phyloP scores from a whole-genome alignment of 441 rosid species.

The Adansonia madagascariensis region DNA sequence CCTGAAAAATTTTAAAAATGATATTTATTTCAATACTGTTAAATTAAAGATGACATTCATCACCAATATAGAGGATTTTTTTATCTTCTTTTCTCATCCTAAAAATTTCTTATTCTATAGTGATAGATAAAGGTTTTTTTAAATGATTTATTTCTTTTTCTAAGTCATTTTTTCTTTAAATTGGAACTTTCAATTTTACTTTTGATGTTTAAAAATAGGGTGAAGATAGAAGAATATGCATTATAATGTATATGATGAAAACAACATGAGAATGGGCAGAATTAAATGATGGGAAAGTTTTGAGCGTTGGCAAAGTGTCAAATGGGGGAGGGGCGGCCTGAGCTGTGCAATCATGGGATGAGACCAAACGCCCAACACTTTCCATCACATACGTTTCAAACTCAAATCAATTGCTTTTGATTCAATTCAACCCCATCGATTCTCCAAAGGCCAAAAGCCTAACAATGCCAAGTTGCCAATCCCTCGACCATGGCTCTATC shows the following conservation, averaged over 20 bases:
- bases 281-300: constrained; percentile 7
- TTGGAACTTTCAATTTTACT: background rate
- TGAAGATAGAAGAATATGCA: background rate
- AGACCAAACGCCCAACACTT: background rate
- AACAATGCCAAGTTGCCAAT: background rate
- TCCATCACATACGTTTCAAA: background rate
- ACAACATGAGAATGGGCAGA: background rate
- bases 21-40: too few relatives aligned
- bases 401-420: background rate
- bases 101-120: too few relatives aligned
- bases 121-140: too few relatives aligned
- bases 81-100: too few relatives aligned
- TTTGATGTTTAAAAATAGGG: too few relatives aligned
- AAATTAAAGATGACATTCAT: too few relatives aligned
- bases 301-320: constrained; percentile 10
- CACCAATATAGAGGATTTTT: too few relatives aligned
- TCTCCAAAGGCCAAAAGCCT: background rate
- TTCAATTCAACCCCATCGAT: background rate
- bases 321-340: background rate
- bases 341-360: constrained; percentile 24
- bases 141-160: background rate
- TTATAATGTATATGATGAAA: background rate
- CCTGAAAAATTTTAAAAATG: too few relatives aligned
- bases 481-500: background rate
- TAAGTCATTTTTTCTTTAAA: background rate